These are phyloP conservation scores for Pseudogymnoascus destructans DNA, from an alignment of 2,329 filamentous ascomycete genomes.

Conservation along the genomic window DNA sequence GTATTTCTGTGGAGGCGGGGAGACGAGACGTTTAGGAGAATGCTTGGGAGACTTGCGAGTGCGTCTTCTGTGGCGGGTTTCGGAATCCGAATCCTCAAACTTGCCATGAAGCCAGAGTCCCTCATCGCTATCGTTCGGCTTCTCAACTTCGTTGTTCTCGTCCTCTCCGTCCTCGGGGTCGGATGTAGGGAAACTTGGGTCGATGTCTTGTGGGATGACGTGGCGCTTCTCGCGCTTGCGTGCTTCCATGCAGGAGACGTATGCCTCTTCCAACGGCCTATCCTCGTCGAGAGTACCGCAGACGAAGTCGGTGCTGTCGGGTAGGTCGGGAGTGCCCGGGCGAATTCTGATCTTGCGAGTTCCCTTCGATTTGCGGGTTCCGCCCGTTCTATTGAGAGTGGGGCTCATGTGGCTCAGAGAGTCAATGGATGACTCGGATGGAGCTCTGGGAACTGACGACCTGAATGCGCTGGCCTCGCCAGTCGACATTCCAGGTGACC, in stretches of 20 bases:
- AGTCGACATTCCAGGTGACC: constrained; percentile 33
- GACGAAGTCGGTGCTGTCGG: constrained; percentile 98
- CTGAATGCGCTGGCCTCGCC: constrained; percentile 19
- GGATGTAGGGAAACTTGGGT: constrained; percentile 91
- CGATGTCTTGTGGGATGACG: constrained; percentile 85
- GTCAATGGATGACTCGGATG: constrained; percentile 49
- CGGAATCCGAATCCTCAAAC: constrained; percentile 53
- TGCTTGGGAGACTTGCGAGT: constrained; percentile 35
- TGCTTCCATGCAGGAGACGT: constrained; percentile 71
- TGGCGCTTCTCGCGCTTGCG: constrained; percentile 71
- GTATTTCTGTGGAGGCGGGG: constrained; percentile 29
- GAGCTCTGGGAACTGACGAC: constrained; percentile 26
- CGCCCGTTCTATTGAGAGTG: constrained; percentile 11
- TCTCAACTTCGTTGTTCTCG: constrained; percentile 46
- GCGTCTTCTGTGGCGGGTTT: constrained; percentile 34
- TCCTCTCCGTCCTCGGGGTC: constrained; percentile 81
- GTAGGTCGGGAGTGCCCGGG: constrained; percentile 64
- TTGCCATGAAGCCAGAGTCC: constrained; percentile 58
- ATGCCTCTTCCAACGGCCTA: constrained; percentile 83
- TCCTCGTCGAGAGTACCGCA: constrained; percentile 96
- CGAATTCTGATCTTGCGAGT: constrained; percentile 42
- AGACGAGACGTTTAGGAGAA: constrained; percentile 51
- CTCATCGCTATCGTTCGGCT: constrained; percentile 51
- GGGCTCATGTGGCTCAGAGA: constrained; percentile 29
- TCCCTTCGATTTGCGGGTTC: constrained; percentile 12